phyloP scores from a whole-genome alignment of 2,329 filamentous ascomycete genomes.

The Stagonosporopsis chrysanthemi region DNA sequence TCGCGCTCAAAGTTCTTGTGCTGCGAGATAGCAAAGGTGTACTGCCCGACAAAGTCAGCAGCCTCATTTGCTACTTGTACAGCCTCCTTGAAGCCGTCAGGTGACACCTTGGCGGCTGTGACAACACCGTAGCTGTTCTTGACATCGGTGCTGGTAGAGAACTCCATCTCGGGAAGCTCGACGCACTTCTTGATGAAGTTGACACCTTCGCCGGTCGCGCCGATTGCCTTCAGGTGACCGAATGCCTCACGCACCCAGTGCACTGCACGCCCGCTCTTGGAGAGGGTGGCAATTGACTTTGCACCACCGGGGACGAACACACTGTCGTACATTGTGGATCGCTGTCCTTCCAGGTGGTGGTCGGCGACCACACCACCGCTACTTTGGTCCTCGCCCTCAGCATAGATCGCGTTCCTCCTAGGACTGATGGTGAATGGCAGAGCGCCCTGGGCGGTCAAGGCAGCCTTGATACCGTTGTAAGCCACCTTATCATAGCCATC shows the following conservation, averaged over 20 bases:
- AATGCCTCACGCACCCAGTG: slow-evolving; percentile 84
- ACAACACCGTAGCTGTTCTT: slow-evolving; percentile 80
- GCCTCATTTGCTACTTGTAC: slow-evolving; percentile 71
- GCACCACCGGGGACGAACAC: slow-evolving; percentile 78
- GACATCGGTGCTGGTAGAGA: slow-evolving; percentile 60
- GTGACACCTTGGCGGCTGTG: slow-evolving; percentile 63
- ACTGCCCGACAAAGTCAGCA: slow-evolving; percentile 73
- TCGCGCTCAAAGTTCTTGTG: slow-evolving; percentile 80
- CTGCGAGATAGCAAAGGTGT: slow-evolving; percentile 72
- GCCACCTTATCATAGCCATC: slow-evolving; percentile 76
- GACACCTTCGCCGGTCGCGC: slow-evolving; percentile 75
- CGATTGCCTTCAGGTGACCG: slow-evolving; percentile 81
- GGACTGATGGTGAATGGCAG: slow-evolving; percentile 77
- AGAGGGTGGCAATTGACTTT: slow-evolving; percentile 67
- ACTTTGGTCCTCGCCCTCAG: slow-evolving; percentile 64
- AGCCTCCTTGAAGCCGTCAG: slow-evolving; percentile 67
- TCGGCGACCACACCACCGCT: slow-evolving; percentile 67
- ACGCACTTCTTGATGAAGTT: slow-evolving; percentile 64
- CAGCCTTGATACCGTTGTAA: slow-evolving; percentile 70
- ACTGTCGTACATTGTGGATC: slow-evolving; percentile 82
- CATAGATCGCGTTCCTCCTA: slow-evolving; percentile 70
- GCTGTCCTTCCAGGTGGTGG: slow-evolving; percentile 80
- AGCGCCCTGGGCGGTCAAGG: slow-evolving; percentile 68
- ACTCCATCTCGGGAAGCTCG: slow-evolving; percentile 57
- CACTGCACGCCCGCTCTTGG: slow-evolving; percentile 73